Conservation (phyloP, 1,284 basidiomycete genomes). For the Apiotrichum sp. region DNA sequence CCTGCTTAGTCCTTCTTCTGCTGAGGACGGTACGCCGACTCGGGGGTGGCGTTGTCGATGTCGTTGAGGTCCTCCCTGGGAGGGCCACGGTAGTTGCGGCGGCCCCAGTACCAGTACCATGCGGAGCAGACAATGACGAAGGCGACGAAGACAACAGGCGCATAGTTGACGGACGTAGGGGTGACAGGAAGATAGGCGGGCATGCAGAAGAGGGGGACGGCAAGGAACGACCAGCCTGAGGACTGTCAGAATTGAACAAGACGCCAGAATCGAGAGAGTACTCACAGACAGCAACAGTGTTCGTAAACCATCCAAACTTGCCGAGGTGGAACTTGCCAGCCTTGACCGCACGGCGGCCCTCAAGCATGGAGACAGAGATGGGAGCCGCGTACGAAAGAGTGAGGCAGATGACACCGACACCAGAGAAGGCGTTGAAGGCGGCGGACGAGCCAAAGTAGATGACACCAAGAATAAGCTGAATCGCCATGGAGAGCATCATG, state of each 20-base stretch:
- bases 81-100: constrained; percentile 37
- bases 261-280: background rate
- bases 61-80: constrained; percentile 18
- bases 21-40: no score
- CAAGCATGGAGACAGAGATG: constrained; percentile 43
- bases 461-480: constrained; percentile 46
- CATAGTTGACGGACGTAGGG: constrained; percentile 43
- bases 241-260: background rate
- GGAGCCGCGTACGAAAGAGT: constrained; percentile 44
- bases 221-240: constrained; percentile 28
- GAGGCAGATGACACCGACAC: constrained; percentile 40
- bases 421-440: constrained; percentile 43
- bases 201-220: constrained; percentile 32
- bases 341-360: constrained; percentile 34
- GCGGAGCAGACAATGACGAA: constrained; percentile 53
- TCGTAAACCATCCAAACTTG: constrained; percentile 41
- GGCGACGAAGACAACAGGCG: constrained; percentile 58
- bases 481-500: constrained; percentile 43
- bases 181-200: constrained; percentile 32
- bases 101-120: constrained; percentile 54
- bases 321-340: constrained; percentile 40
- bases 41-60: no score
- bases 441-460: constrained; percentile 43
- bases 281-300: constrained; percentile 23
- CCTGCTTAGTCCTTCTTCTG: background rate